phyloP scores from a whole-genome alignment of 2,329 filamentous ascomycete species.

The Hypomyces rosellus region DNA sequence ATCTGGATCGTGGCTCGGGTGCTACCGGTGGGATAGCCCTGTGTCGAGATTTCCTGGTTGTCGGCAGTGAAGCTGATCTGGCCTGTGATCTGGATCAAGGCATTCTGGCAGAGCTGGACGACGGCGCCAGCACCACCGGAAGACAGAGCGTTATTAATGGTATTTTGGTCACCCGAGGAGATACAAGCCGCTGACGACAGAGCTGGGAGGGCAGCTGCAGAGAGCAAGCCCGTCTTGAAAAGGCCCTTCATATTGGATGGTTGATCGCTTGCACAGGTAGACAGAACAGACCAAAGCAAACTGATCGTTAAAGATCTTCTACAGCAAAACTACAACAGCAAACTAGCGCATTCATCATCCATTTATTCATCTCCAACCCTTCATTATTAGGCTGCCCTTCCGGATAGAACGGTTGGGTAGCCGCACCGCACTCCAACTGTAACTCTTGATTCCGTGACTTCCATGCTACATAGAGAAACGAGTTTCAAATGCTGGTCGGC shows the following conservation, averaged over 20 bases:
- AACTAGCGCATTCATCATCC: no score
- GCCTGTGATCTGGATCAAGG: conserved; percentile 13
- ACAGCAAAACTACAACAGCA: no score
- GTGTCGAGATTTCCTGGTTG: conserved; percentile 21
- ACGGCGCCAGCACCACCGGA: conserved; percentile 14
- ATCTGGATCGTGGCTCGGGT: conserved; percentile 19
- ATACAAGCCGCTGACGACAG: conserved; percentile 13
- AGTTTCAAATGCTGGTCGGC: no score
- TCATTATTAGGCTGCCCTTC: no score
- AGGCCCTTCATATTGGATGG: background rate
- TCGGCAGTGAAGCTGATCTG: conserved; percentile 18
- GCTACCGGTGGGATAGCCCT: conserved; percentile 19
- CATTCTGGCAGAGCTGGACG: conserved; percentile 17
- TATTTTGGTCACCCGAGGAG: conserved; percentile 15
- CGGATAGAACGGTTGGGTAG: no score
- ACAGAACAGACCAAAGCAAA: no score
- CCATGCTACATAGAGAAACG: no score
- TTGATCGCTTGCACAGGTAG: no score
- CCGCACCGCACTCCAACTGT: no score
- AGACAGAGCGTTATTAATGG: conserved; percentile 15
- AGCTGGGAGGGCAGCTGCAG: conserved; percentile 1
- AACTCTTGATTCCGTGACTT: no score
- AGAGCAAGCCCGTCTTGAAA: conserved; percentile 1
- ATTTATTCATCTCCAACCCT: no score
- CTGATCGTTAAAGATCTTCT: no score